These are phyloP conservation scores for Trichoderma polysporum DNA, from an alignment of 2,329 filamentous ascomycete species.

Conservation along the genomic window DNA sequence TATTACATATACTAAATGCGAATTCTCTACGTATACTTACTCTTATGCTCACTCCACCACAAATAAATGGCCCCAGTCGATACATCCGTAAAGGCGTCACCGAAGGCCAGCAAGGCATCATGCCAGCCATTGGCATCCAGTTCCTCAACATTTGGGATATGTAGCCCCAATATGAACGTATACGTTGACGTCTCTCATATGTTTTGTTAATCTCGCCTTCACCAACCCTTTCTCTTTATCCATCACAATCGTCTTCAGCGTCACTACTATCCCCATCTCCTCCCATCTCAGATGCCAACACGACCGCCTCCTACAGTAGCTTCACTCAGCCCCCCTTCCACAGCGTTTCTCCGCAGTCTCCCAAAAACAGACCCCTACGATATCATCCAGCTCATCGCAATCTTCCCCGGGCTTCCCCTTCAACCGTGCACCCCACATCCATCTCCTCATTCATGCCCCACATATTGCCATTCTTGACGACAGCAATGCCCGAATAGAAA, in stretches of 20 bases:
- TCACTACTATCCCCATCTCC: not conserved
- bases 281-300: conserved; percentile 39
- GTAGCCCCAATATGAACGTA: conserved; percentile 41
- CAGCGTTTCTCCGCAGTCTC: conserved; percentile 42
- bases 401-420: conserved; percentile 47
- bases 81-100: conserved; percentile 43
- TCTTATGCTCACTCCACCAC: conserved; percentile 42
- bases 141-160: conserved; percentile 47
- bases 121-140: conserved; percentile 44
- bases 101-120: conserved; percentile 42
- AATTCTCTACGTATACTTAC: conserved; percentile 41
- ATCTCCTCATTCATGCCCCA: conserved; percentile 33
- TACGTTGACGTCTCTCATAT: conserved; percentile 45
- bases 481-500: not conserved
- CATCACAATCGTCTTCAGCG: not conserved
- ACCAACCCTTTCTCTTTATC: not conserved
- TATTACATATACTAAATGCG: conserved; percentile 41
- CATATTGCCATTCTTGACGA: not conserved
- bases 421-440: conserved; percentile 43
- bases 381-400: conserved; percentile 41
- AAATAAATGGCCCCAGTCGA: conserved; percentile 41
- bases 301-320: conserved; percentile 47
- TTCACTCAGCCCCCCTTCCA: conserved; percentile 36
- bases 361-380: conserved; percentile 42
- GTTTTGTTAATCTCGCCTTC: not conserved